Conservation (phyloP, 2,329 filamentous ascomycete species). For the Exserohilum turcica region DNA sequence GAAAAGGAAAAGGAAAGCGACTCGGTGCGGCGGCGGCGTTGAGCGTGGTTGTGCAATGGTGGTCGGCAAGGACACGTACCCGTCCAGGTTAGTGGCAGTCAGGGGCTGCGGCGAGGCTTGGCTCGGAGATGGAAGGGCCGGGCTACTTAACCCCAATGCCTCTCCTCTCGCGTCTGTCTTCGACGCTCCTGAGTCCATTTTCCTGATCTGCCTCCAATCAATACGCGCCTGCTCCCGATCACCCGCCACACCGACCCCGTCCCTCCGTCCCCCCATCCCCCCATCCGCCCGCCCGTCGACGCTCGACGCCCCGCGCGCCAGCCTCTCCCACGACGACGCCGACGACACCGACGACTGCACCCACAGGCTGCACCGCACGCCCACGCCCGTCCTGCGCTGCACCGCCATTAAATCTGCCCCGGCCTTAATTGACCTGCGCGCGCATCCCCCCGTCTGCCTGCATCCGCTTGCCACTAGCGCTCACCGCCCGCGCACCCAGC, state of each 20-base stretch:
- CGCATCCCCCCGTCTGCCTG: conserved; percentile 23
- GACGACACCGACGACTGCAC: background rate
- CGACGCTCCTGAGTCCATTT: conserved; percentile 25
- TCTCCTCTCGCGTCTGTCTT: conserved; percentile 26
- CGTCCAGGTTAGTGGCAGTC: conserved; percentile 26
- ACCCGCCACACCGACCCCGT: conserved; percentile 15
- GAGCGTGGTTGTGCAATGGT: conserved; percentile 8
- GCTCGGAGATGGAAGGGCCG: conserved; percentile 27
- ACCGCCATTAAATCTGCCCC: conserved; percentile 1
- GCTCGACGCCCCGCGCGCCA: too few species aligned
- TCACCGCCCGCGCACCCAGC: conserved; percentile 22
- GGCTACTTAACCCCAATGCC: conserved; percentile 27
- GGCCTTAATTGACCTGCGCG: conserved; percentile 16
- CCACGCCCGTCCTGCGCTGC: conserved; percentile 1
- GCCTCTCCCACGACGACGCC: too few species aligned
- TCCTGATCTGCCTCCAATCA: conserved; percentile 44
- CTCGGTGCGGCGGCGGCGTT: background rate
- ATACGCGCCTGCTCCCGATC: conserved; percentile 38
- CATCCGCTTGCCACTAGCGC: conserved; percentile 29
- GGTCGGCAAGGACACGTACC: conserved; percentile 22
- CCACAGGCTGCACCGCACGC: background rate
- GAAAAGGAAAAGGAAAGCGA: background rate
- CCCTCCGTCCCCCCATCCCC: conserved; percentile 28
- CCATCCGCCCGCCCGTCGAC: conserved; percentile 16
- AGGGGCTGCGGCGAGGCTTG: conserved; percentile 36